Conservation (phyloP, 352 stramenopile genomes). For the Phytophthora pinifolia region DNA sequence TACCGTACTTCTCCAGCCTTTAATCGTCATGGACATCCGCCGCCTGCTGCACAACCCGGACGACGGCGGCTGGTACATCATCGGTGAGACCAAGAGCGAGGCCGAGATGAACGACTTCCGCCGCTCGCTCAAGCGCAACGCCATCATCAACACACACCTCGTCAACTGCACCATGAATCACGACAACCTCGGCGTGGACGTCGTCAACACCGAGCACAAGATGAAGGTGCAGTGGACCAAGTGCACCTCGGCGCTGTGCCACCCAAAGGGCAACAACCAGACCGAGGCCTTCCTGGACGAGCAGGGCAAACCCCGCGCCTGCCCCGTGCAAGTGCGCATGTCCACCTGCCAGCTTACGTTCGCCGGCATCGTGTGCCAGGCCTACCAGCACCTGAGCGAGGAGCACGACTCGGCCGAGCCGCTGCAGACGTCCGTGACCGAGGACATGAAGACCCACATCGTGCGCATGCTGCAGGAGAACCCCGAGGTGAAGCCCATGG, state of each 20-base stretch:
- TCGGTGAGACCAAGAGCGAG: constrained; percentile 73
- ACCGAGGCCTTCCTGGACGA: constrained; percentile 21
- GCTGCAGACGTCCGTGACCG: constrained; percentile 67
- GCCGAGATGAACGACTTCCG: constrained; percentile 75
- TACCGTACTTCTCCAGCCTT: background rate
- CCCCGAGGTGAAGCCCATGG: constrained; percentile 71
- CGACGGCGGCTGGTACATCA: constrained; percentile 76
- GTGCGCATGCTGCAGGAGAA: constrained; percentile 65
- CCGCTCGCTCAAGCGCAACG: constrained; percentile 77
- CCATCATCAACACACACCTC: constrained; percentile 84
- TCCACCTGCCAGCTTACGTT: constrained; percentile 81
- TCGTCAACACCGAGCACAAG: constrained; percentile 62
- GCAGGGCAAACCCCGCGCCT: constrained; percentile 39
- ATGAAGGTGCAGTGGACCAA: constrained; percentile 88
- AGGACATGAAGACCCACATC: constrained; percentile 78
- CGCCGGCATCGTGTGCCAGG: constrained; percentile 68
- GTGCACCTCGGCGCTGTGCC: constrained; percentile 76
- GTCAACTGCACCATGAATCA: constrained; percentile 86
- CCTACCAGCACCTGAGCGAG: constrained; percentile 76
- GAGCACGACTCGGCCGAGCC: constrained; percentile 77
- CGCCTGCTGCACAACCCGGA: constrained; percentile 78
- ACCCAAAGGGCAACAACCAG: constrained; percentile 56
- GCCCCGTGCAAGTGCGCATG: constrained; percentile 78
- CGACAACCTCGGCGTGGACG: constrained; percentile 43
- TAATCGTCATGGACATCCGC: constrained; percentile 60